Conservation (phyloP, 441 rosid genomes). For the Populus hybrid region DNA sequence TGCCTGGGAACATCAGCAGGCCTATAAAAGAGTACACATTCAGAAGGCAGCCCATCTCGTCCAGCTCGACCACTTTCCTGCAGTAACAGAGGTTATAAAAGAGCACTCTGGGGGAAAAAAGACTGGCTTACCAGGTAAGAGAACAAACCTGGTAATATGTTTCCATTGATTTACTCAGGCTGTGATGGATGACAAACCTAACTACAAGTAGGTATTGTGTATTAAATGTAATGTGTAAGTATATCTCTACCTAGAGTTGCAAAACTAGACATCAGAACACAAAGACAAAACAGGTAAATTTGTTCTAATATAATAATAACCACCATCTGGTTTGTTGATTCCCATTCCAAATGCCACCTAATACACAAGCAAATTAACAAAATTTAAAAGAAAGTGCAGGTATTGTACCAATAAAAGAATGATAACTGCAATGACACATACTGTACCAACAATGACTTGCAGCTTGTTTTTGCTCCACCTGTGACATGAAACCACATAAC, state of each 20-base stretch:
- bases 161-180: conserved; percentile 98
- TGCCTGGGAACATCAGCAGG: conserved; percentile 94
- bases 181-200: conserved; percentile 99
- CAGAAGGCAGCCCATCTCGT: conserved; percentile 96
- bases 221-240: conserved; percentile 6
- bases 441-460: conserved; percentile 98
- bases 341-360: conserved; percentile 99
- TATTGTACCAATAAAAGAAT: conserved; percentile 11
- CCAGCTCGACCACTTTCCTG: conserved; percentile 99
- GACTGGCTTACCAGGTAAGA: conserved; percentile 19
- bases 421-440: conserved; percentile 37
- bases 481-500: conserved; percentile 28
- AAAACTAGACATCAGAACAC: conserved; percentile 1
- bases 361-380: conserved; percentile 21
- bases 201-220: conserved; percentile 48
- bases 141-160: conserved; percentile 88
- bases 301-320: conserved; percentile 28
- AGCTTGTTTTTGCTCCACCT: conserved; percentile 97
- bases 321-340: conserved; percentile 99
- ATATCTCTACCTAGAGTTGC: not conserved
- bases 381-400: conserved; percentile 14
- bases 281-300: conserved; percentile 3
- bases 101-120: conserved; percentile 12
- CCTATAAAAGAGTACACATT: conserved; percentile 82
- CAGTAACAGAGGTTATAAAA: conserved; percentile 31